Conservation (phyloP, 768 basidiomycete genomes). For the Rhodocollybia butyracea region DNA sequence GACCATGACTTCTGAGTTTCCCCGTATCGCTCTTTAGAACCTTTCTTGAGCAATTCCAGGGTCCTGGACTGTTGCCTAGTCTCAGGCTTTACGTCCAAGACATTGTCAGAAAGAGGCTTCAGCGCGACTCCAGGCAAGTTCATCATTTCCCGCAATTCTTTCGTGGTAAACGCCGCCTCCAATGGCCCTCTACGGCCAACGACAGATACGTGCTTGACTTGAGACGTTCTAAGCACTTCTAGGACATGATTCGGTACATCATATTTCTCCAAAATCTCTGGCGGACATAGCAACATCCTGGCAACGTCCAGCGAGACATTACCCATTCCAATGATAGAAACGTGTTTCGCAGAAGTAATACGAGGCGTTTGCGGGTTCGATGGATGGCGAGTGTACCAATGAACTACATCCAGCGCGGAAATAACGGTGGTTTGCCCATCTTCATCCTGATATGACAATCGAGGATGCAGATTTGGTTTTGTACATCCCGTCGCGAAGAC, state of each 20-base stretch:
- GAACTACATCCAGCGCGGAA: conserved; percentile 81
- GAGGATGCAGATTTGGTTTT: conserved; percentile 54
- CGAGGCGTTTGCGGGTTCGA: conserved; percentile 57
- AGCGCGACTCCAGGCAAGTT: conserved; percentile 45
- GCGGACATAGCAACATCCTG: conserved; percentile 78
- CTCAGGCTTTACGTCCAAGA: conserved; percentile 30
- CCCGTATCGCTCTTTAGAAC: conserved; percentile 49
- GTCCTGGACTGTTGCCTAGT: conserved; percentile 66
- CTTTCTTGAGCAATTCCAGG: conserved; percentile 63
- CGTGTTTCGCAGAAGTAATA: conserved; percentile 62
- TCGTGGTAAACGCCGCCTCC: conserved; percentile 88
- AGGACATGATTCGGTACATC: conserved; percentile 81
- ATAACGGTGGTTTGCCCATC: too few species aligned
- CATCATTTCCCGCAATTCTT: conserved; percentile 88
- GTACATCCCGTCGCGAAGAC: conserved; percentile 87
- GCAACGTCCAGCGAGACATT: conserved; percentile 94
- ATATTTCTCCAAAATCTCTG: conserved; percentile 57
- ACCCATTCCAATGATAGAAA: conserved; percentile 89
- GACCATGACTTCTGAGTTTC: conserved; percentile 70
- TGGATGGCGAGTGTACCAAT: conserved; percentile 97
- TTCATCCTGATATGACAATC: conserved; percentile 42
- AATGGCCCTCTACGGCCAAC: conserved; percentile 84
- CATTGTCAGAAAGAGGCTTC: conserved; percentile 41
- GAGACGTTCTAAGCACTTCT: conserved; percentile 55
- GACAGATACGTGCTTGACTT: conserved; percentile 75